Percentiles rank a stretch among this genome's conserved stretches.
Evolutionary conservation across 2,329 filamentous ascomycete species (phyloP).

Genomic region (Ophiostoma pallidulum): DNA sequence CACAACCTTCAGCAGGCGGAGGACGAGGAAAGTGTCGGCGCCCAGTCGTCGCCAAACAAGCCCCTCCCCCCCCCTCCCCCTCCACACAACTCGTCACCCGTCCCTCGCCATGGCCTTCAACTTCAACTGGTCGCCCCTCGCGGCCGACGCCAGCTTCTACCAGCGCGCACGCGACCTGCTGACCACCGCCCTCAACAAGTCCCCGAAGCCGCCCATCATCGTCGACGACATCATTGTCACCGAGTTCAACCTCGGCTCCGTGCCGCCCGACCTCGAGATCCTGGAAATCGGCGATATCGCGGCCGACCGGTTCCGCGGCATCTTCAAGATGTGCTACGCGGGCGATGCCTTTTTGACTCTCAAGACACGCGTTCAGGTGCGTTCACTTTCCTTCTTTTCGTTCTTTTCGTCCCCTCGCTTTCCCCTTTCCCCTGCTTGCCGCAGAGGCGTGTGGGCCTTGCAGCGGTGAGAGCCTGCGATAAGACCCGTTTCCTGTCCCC

Average conservation of each 20-base stretch:
- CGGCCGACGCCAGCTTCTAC: constrained; percentile 87
- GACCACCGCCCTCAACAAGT: constrained; percentile 93
- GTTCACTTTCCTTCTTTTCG: constrained; percentile 23
- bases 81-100: neutral
- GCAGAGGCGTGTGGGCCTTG: constrained; percentile 1
- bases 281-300: constrained; percentile 95
- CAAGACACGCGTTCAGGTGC: constrained; percentile 86
- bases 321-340: constrained; percentile 98
- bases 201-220: constrained; percentile 94
- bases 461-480: constrained; percentile 4
- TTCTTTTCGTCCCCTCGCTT: neutral
- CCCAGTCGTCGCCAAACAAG: neutral
- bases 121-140: constrained; percentile 99
- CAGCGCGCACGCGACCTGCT: constrained; percentile 86
- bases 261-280: constrained; percentile 91
- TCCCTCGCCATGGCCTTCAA: constrained; percentile 87
- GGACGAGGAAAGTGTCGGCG: constrained; percentile 3
- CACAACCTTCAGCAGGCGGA: neutral
- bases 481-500: neutral
- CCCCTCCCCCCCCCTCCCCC: neutral
- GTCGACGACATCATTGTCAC: constrained; percentile 98
- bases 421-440: constrained; percentile 5
- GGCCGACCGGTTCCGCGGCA: constrained; percentile 92
- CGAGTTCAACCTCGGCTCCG: constrained; percentile 91
- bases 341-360: constrained; percentile 93